These are phyloP conservation scores for Monosporascus sp. DNA, from an alignment of 2,329 filamentous ascomycete species.

Conservation along the genomic window DNA sequence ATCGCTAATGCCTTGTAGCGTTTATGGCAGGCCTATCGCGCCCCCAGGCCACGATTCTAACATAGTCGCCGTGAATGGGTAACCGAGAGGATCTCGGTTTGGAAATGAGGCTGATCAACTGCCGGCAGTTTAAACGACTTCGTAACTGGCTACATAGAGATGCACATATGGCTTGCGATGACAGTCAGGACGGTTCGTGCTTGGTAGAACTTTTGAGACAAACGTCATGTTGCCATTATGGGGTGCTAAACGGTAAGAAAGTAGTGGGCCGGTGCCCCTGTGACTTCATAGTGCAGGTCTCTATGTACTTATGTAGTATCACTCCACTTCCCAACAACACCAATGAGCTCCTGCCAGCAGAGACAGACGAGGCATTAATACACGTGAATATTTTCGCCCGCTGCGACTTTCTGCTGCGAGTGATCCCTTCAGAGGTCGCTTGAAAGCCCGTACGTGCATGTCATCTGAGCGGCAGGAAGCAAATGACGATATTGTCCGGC, in stretches of 20 bases:
- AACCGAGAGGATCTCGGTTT: no score
- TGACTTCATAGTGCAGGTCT: conserved; percentile 10
- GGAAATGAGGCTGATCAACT: no score
- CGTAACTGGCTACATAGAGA: no score
- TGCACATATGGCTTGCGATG: no score
- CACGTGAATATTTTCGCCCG: background rate
- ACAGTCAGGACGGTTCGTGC: no score
- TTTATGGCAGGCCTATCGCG: no score
- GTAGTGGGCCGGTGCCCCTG: background rate
- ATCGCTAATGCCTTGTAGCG: no score
- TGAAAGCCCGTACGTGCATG: background rate
- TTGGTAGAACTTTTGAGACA: no score
- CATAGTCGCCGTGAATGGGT: no score
- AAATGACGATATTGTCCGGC: background rate
- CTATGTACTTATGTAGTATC: background rate
- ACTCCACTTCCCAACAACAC: conserved; percentile 6
- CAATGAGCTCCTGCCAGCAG: conserved; percentile 12
- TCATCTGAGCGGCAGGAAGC: background rate
- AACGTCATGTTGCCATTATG: no score
- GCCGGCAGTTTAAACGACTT: no score
- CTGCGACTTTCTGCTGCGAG: conserved; percentile 8
- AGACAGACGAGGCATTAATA: conserved; percentile 3
- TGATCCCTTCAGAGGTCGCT: background rate
- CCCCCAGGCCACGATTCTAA: no score
- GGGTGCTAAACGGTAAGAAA: background rate